Percentiles rank a stretch among this genome's conserved stretches.
Conservation (phyloP, 805 yeast species). For the Geotrichum ghanense region DNA sequence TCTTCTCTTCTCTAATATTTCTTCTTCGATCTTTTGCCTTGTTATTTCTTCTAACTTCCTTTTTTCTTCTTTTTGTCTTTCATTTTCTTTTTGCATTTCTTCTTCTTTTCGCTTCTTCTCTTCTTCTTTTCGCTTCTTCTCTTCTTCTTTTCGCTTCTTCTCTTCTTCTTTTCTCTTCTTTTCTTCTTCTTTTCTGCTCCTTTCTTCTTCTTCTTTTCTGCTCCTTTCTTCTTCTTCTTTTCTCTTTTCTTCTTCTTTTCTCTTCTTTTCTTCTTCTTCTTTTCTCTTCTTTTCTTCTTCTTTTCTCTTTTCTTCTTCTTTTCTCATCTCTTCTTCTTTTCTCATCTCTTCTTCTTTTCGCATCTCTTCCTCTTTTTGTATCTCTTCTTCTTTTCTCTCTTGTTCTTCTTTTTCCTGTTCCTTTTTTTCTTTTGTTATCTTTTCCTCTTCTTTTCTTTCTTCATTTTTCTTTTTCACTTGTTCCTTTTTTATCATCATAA, state of each 20-base stretch:
- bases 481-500: background rate
- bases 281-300: background rate
- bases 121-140: background rate
- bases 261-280: background rate
- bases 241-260: too few species aligned
- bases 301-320: background rate
- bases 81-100: background rate
- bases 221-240: background rate
- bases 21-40: background rate
- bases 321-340: background rate
- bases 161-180: too few species aligned
- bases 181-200: background rate
- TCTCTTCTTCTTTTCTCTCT: too few species aligned
- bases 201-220: background rate
- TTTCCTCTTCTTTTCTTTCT: background rate
- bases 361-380: background rate
- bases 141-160: too few species aligned
- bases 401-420: background rate
- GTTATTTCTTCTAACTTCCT: background rate
- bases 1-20: background rate
- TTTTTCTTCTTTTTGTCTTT: background rate
- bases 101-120: background rate
- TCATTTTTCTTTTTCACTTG: background rate
- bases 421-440: background rate
- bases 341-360: background rate